Conservation (phyloP, 148 eudicot genomes). For the Drosera capensis region DNA sequence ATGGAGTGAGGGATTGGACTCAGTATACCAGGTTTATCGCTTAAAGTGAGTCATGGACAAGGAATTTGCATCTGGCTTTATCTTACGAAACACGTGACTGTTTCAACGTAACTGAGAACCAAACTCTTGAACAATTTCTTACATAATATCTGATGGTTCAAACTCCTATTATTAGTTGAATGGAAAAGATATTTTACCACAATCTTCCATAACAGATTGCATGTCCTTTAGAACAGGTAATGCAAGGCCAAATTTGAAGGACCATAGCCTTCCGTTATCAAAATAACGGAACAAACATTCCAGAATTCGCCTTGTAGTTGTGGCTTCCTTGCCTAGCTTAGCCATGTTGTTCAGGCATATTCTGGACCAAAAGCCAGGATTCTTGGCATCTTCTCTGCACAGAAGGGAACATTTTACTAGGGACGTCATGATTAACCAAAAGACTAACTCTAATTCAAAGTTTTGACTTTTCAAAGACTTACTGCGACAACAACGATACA, state of each 20-base stretch:
- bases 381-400: slow-evolving; percentile 56
- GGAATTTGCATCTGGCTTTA: too few species aligned
- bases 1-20: too few species aligned
- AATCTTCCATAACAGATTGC: slow-evolving; percentile 70
- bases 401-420: slow-evolving; percentile 9
- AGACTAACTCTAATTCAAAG: not conserved
- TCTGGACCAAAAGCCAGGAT: slow-evolving; percentile 88
- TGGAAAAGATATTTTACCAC: slow-evolving; percentile 43
- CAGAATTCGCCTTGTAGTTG: slow-evolving; percentile 79
- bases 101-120: too few species aligned
- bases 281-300: slow-evolving; percentile 87
- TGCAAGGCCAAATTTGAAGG: slow-evolving; percentile 53
- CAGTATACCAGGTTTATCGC: too few species aligned
- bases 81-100: too few species aligned
- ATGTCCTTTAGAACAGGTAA: slow-evolving; percentile 76
- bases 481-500: slow-evolving; percentile 61
- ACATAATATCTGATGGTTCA: too few species aligned
- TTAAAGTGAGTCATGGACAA: too few species aligned
- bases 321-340: slow-evolving; percentile 58
- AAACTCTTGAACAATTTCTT: too few species aligned
- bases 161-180: too few species aligned
- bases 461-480: slow-evolving; percentile 9
- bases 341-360: slow-evolving; percentile 87
- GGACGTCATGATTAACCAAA: not conserved
- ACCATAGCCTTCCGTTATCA: slow-evolving; percentile 63